Conservation (phyloP, 306 rosid genomes). For the Cicer chorassanicum region DNA sequence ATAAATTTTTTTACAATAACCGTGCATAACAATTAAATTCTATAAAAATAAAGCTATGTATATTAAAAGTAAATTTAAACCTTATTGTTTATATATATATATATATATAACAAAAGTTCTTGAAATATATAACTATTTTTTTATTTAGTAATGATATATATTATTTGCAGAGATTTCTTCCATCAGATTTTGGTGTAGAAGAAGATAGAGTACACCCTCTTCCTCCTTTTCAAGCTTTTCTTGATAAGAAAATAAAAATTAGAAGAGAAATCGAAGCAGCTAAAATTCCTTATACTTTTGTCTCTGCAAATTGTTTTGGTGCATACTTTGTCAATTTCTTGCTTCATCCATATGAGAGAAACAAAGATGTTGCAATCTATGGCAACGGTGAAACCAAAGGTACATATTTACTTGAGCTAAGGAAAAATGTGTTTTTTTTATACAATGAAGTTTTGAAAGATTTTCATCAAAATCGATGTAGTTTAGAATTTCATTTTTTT, state of each 20-base stretch:
- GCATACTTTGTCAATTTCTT: conserved; percentile 54
- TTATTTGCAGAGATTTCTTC: conserved; percentile 50
- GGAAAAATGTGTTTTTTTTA: too few relatives aligned
- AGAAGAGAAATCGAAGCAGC: conserved; percentile 54
- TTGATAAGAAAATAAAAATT: conserved; percentile 44
- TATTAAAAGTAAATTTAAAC: too few relatives aligned
- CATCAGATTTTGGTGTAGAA: conserved; percentile 56
- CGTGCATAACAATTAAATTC: too few relatives aligned
- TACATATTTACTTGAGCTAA: neutral
- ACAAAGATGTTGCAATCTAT: neutral
- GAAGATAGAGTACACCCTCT: conserved; percentile 48
- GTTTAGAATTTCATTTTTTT: too few relatives aligned
- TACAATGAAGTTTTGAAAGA: too few relatives aligned
- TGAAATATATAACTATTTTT: neutral
- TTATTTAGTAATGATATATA: neutral
- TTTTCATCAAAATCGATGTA: too few relatives aligned
- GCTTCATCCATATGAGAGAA: conserved; percentile 43
- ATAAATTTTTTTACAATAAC: too few relatives aligned
- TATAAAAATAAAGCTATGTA: too few relatives aligned
- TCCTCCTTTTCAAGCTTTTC: conserved; percentile 49
- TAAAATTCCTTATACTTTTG: conserved; percentile 50
- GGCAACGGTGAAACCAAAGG: conserved; percentile 58
- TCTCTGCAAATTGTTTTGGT: conserved; percentile 52
- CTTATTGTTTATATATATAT: too few relatives aligned
- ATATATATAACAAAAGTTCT: too few relatives aligned